Conservation (phyloP, 176 grass and related monocot genomes). For the Avena atlantica region DNA sequence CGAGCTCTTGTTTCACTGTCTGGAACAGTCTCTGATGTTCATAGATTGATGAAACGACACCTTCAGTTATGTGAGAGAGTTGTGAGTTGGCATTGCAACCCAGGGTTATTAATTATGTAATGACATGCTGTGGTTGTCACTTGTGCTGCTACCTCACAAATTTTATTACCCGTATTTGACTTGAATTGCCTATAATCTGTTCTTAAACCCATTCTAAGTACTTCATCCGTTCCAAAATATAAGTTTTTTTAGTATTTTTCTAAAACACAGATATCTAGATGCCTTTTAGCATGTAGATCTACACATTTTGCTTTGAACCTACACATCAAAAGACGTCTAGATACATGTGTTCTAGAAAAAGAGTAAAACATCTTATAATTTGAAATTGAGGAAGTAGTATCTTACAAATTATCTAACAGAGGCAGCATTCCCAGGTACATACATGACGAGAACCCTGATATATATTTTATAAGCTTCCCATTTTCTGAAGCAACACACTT, state of each 20-base stretch:
- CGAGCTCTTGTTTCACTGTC: slow-evolving; percentile 6
- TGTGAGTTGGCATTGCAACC: slow-evolving; percentile 38
- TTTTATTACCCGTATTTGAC: not conserved
- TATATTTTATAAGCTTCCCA: too few relatives aligned
- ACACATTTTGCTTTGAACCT: too few relatives aligned
- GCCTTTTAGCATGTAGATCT: too few relatives aligned
- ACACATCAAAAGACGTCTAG: too few relatives aligned
- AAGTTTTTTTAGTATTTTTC: too few relatives aligned
- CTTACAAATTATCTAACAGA: not conserved
- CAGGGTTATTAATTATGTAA: slow-evolving; percentile 1
- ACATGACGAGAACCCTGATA: not conserved
- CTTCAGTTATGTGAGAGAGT: slow-evolving; percentile 33
- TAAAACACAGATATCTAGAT: too few relatives aligned
- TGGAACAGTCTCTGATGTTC: slow-evolving; percentile 32
- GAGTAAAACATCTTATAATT: too few relatives aligned
- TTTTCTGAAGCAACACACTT: not conserved
- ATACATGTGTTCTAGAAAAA: too few relatives aligned
- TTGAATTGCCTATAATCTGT: not conserved
- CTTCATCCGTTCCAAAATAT: too few relatives aligned
- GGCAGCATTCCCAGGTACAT: not conserved
- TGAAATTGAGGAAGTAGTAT: not conserved
- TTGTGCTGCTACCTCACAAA: not conserved
- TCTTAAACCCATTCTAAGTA: not conserved
- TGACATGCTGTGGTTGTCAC: slow-evolving; percentile 7
- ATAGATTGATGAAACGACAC: slow-evolving; percentile 34